These are phyloP conservation scores for Auricularia sp. DNA, from an alignment of 768 basidiomycete genomes.

Conservation along the genomic window DNA sequence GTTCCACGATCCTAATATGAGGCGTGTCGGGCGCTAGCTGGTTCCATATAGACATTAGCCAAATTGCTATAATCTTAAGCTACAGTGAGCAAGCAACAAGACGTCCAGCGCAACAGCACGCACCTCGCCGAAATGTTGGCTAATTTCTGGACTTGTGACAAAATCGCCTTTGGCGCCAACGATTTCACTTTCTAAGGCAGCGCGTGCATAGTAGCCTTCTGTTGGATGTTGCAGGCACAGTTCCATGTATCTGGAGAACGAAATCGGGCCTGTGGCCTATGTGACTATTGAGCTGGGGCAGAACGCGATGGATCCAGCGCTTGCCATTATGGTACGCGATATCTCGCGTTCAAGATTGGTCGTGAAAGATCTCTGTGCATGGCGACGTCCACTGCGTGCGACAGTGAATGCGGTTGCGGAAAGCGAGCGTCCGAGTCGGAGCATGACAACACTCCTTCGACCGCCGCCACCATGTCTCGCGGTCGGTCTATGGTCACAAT, in stretches of 20 bases:
- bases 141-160: slow-evolving; percentile 93
- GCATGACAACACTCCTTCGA: background rate
- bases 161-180: slow-evolving; percentile 89
- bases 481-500: background rate
- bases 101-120: slow-evolving; percentile 12
- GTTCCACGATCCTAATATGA: slow-evolving; percentile 67
- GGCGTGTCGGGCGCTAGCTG: slow-evolving; percentile 33
- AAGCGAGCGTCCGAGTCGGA: background rate
- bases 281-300: background rate
- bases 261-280: slow-evolving; percentile 81
- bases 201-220: slow-evolving; percentile 69
- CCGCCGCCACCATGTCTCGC: background rate
- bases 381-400: background rate
- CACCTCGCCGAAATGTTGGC: slow-evolving; percentile 94
- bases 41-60: slow-evolving; percentile 73
- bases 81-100: slow-evolving; percentile 12
- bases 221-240: slow-evolving; percentile 83
- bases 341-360: background rate
- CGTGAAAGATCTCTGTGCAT: background rate
- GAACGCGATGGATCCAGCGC: background rate
- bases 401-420: background rate
- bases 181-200: slow-evolving; percentile 51
- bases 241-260: slow-evolving; percentile 85
- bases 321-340: too few relatives aligned
- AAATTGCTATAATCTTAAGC: slow-evolving; percentile 70